Conservation (phyloP, 192 early-diverging fungal species). For the Coemansia pectinata region DNA sequence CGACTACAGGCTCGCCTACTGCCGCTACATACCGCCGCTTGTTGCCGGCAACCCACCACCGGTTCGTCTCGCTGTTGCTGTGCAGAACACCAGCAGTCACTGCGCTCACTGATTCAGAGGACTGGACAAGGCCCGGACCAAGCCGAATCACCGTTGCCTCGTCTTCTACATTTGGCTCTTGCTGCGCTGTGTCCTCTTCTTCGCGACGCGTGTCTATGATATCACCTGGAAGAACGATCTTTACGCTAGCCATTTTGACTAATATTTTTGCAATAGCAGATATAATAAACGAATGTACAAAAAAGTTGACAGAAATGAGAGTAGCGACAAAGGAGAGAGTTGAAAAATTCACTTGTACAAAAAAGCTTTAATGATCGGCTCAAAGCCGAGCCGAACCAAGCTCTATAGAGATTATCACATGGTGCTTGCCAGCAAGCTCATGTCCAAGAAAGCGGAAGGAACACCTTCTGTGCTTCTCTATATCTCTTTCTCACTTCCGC, state of each 20-base stretch:
- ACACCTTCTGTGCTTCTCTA: background rate
- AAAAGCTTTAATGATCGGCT: background rate
- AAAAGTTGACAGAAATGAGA: background rate
- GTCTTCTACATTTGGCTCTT: slow-evolving; percentile 9
- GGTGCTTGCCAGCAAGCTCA: background rate
- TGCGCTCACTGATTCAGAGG: slow-evolving; percentile 64
- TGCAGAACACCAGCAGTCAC: slow-evolving; percentile 75
- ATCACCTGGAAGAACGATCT: slow-evolving; percentile 46
- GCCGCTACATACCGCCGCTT: slow-evolving; percentile 89
- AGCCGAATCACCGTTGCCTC: slow-evolving; percentile 58
- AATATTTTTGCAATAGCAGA: background rate
- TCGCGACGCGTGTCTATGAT: slow-evolving; percentile 28
- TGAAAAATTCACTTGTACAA: background rate
- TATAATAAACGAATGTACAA: background rate
- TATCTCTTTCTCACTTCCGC: background rate
- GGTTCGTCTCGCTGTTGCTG: slow-evolving; percentile 56
- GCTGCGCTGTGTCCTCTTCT: slow-evolving; percentile 3
- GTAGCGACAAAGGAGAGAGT: background rate
- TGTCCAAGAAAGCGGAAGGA: background rate
- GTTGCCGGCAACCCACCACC: slow-evolving; percentile 81
- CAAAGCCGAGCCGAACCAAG: background rate
- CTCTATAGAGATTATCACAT: background rate
- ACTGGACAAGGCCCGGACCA: slow-evolving; percentile 80
- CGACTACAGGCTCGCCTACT: slow-evolving; percentile 84
- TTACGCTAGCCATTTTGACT: slow-evolving; percentile 25